Base-by-base conservation (phyloP, 2,329 filamentous ascomycete genomes). In the Microsporum ferrugineum region DNA sequence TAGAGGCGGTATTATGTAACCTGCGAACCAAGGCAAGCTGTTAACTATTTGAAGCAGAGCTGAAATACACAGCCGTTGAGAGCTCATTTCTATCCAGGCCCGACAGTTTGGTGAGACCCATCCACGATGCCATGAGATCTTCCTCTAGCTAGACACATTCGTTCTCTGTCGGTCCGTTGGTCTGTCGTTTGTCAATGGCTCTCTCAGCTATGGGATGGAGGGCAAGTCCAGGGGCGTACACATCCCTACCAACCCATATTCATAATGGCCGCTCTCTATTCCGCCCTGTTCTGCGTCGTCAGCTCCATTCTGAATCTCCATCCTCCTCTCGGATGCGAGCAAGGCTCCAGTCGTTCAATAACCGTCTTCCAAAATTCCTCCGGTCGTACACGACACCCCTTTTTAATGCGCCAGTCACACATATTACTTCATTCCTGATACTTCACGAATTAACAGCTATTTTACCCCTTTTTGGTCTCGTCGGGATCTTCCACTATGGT, bases 391-490 rank as follows among this genome's bases (percentile, higher is more conserved):
- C 88, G 0, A 74, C 77, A 0, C 84, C 84, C 0, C 82, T 99
- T 2, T 83, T 86, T 61, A 80, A 82, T 60, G 91, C 91, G 0
- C 94, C 94, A 0, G 74, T 91, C 51, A 89, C 89, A 0, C 90
- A 96, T 75, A 79, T 95, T 47, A 84, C 87, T 1, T 86, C 92
- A 0, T 99, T 99, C 72, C 78, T 97, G 8, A 78, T 96, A 43
- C 81, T 99, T 0, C 94, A 99, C 77, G 94, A 99, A 74, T 72
- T 96, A 51, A 97, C 94, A 0, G 92, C 94, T 7, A 77, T 96
- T 8, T 73, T 92, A 1, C 92, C 92, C 0, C 75, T 97, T 0
- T 72, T 95, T 43, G 86, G 83, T 0, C 80, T 97, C 0, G 85
- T 88, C 27, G 85, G 81, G 0, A 71, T 84, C 1, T 96, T 99